Base-by-base conservation (phyloP, 208 protist species). In the Porcisia deanei region DNA sequence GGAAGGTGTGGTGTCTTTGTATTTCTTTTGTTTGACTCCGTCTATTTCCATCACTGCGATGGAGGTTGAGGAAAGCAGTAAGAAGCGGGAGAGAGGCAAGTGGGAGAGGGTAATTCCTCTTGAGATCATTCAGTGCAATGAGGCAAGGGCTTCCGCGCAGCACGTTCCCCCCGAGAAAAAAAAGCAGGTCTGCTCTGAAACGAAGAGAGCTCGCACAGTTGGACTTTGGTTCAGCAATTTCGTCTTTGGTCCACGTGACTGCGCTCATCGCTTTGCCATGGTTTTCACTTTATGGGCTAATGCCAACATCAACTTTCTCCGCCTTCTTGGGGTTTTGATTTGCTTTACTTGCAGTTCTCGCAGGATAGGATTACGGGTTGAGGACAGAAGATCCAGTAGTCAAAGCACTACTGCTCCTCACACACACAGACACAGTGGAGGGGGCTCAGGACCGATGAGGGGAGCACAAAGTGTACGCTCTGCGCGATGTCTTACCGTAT, bases 371-470 rank as follows among this genome's bases (percentile, higher is more conserved):
- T 45, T 47, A 67, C 34, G 61, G 37, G 45, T 67, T 45, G 41
- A 67, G 45, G 34, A 67, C 61, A 20, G 60, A 10, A 41, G 41
- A 49, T 49, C 22, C 34, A 49, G 61, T 67, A 67, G 61, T 34
- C 34, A 18, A 9, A 39, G 22, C 14, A 47, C 52, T 30, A 43
- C n/a, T 9, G 34, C 12, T 72, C 30, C n/a, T 47, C 18, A 47
- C 34, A 47, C 67, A 72, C 30, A 60, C 52, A 45, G 20, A 71
- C 18, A 55, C 37, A 69, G 20, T 45, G 20, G 34, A 25, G 34
- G n/a, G 16, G 20, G 22, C 61, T 47, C 41, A 59, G 53, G 25
- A 54, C 81, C 83, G 71, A 86, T 86, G 79, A 70, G 71, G 4
- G 73, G 75, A 39, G 72, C 34, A 43, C 57, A 71, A 4, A 20